Evolutionary conservation across 768 basidiomycete genomes (phyloP).

Genomic region (Kockovaella imperatae): DNA sequence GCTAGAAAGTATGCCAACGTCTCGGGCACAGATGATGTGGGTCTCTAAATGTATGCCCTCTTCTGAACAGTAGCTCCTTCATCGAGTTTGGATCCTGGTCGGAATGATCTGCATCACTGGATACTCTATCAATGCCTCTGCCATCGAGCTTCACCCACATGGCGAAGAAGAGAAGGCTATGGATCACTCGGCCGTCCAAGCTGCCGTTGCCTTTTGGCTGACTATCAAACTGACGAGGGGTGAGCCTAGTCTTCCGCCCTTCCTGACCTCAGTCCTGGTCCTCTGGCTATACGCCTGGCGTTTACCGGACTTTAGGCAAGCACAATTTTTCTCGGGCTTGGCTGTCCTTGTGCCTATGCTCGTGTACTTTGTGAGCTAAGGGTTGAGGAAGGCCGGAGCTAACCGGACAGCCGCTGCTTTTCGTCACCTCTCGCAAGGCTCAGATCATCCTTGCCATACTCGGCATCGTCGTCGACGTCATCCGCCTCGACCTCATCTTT

Average conservation of each 20-base stretch:
- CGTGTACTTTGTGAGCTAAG: conserved; percentile 14
- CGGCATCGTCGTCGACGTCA: conserved; percentile 15
- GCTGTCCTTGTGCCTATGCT: conserved; percentile 14
- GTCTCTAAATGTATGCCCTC: background rate
- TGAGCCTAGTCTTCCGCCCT: conserved; percentile 5
- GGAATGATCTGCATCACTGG: conserved; percentile 42
- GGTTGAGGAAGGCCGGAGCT: background rate
- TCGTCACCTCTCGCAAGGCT: conserved; percentile 9
- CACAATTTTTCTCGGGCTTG: conserved; percentile 12
- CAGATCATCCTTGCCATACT: conserved; percentile 23
- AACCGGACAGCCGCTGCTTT: conserved; percentile 17
- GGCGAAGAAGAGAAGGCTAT: conserved; percentile 2
- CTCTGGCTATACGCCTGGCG: conserved; percentile 12
- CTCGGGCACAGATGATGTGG: conserved; percentile 43
- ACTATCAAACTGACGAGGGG: conserved; percentile 25
- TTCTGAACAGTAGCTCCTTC: conserved; percentile 9
- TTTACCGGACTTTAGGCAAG: conserved; percentile 11
- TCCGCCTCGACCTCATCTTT: conserved; percentile 11
- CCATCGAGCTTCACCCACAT: conserved; percentile 22
- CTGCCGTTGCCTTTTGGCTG: conserved; percentile 26
- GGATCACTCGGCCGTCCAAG: conserved; percentile 15
- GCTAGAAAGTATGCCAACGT: conserved; percentile 40
- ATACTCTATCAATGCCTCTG: conserved; percentile 43
- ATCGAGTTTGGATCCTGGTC: conserved; percentile 40
- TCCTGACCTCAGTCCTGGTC: conserved; percentile 3